Evolutionary conservation across 2,329 filamentous ascomycete species (phyloP).

Genomic region (Drechslerella coelobrocha): DNA sequence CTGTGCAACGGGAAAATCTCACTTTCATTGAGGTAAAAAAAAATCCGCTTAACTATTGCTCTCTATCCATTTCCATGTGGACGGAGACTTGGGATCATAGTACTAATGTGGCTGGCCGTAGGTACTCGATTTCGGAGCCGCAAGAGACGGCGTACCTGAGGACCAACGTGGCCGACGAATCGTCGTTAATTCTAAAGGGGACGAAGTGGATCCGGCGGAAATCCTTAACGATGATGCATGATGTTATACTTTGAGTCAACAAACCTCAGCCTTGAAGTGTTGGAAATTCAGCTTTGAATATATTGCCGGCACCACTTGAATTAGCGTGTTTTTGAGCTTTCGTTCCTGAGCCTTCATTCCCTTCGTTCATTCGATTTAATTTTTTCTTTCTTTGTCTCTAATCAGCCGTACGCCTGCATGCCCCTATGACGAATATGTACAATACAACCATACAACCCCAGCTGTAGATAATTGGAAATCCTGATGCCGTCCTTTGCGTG

Average conservation of each 20-base stretch:
- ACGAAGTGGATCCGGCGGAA: conserved; percentile 51
- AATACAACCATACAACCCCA: not conserved
- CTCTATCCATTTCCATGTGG: not conserved
- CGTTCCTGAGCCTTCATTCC: not conserved
- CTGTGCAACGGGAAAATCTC: conserved; percentile 87
- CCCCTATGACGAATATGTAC: not conserved
- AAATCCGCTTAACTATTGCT: not conserved
- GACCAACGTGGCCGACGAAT: conserved; percentile 81
- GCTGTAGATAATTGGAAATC: not conserved
- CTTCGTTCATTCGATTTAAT: too few relatives aligned
- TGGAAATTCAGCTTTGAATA: too few relatives aligned
- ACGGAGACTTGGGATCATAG: not conserved
- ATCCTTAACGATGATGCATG: conserved; percentile 43
- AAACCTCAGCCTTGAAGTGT: not conserved
- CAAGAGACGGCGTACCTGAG: conserved; percentile 80
- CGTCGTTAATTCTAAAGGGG: conserved; percentile 63
- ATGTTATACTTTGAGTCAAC: not conserved
- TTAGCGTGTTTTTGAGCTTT: conserved; percentile 14
- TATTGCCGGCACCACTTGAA: too few relatives aligned
- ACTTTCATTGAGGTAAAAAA: conserved; percentile 90
- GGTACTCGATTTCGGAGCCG: conserved; percentile 97
- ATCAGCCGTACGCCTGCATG: not conserved
- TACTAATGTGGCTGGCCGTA: conserved; percentile 58
- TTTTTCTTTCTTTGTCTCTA: not conserved
- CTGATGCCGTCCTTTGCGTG: not conserved